These are phyloP conservation scores for Sphaerulina musiva DNA, from an alignment of 2,329 filamentous ascomycete genomes.

Conservation along the genomic window DNA sequence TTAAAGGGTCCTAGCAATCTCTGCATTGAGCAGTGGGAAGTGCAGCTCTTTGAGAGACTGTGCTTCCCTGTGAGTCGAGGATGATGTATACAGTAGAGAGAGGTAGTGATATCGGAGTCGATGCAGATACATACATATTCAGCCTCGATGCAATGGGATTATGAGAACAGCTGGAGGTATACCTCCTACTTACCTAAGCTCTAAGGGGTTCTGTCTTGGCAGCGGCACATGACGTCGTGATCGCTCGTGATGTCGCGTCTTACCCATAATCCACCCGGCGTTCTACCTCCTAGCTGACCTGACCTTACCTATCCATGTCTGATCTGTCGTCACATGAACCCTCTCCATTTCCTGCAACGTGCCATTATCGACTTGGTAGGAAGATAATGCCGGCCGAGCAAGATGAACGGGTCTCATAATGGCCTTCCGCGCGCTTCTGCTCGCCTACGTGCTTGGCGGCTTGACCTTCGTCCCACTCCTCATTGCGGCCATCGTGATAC, in stretches of 20 bases:
- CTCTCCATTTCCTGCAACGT: background rate
- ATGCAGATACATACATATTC: too few relatives aligned
- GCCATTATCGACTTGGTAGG: background rate
- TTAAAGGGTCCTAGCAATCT: too few relatives aligned
- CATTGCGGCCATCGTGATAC: constrained; percentile 53
- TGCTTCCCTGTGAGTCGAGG: background rate
- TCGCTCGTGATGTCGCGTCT: background rate
- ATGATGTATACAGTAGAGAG: too few relatives aligned
- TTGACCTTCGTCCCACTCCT: constrained; percentile 78
- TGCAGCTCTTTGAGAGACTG: background rate
- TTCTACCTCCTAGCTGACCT: background rate
- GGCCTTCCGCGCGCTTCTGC: constrained; percentile 52
- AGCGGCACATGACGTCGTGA: background rate
- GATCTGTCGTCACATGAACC: background rate
- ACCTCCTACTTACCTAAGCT: too few relatives aligned
- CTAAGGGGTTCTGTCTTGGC: background rate
- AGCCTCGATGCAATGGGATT: background rate
- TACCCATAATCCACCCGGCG: too few relatives aligned
- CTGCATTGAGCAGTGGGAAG: too few relatives aligned
- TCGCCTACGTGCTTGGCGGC: constrained; percentile 78
- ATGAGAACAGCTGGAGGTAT: background rate
- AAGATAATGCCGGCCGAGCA: background rate
- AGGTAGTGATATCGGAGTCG: too few relatives aligned
- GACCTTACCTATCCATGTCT: background rate
- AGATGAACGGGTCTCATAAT: constrained; percentile 21